Base-by-base conservation (phyloP, 805 yeast species). In the Torulaspora franciscae region DNA sequence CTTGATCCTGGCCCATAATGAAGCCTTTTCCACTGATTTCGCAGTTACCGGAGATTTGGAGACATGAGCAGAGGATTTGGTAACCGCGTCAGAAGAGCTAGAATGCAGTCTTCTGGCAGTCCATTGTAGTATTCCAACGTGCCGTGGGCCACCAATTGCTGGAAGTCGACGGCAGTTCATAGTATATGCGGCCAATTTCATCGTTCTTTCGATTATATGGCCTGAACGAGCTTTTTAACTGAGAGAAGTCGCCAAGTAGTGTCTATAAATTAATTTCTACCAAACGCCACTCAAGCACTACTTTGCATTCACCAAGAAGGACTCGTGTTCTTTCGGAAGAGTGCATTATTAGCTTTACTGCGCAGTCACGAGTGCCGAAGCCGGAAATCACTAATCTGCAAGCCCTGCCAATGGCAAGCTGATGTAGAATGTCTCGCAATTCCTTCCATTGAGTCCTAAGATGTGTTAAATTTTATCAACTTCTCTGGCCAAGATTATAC, bases 1-100 rank as follows among this genome's bases (percentile, higher is more conserved):
- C 63, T 89, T 91, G 46, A 91, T 81, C 62, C 80, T 83, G 35
- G 81, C 83, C 95, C 90, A 83, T n/a, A 86, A 35, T 1, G 88
- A 35, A n/a, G 46, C 46, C 35, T 46, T 46, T 1, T 24, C 42
- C 7, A 27, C 46, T 15, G 35, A 26, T 7, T 26, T 37, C 15
- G 22, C 39, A 32, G 29, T 22, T 19, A 35, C 28, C 28, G 38
- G 38, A 35, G 38, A 15, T 35, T 23, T 35, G 28, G 34, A 25
- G 9, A 32, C 28, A 28, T 38, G 14, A 7, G 34, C 8, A 13
- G 34, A 28, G 7, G 27, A 11, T 10, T 40, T 40, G 7, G 35
- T 26, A 15, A 29, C 13, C 13, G 28, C 24, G 14, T 42, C 29
- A n/a, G 40, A 34, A 15, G 39, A 26, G 32, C 37, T 39, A 11